These are phyloP conservation scores for Polyplosphaeria fusca DNA, from an alignment of 495 filamentous ascomycete genomes.

Conservation along the genomic window DNA sequence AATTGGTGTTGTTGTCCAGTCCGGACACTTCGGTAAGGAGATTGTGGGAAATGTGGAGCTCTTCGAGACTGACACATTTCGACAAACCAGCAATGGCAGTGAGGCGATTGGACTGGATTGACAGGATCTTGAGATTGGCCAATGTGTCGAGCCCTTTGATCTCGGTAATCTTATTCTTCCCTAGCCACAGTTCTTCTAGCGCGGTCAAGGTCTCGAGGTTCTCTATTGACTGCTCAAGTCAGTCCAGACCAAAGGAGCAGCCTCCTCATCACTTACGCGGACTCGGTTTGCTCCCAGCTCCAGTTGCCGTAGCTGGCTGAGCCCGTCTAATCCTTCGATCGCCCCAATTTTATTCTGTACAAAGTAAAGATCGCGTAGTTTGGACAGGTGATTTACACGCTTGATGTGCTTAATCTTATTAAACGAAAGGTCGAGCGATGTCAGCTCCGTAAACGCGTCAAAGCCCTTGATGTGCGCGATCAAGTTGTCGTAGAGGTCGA, in stretches of 20 bases:
- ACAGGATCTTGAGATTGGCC: conserved; percentile 79
- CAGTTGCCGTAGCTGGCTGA: conserved; percentile 71
- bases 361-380: conserved; percentile 84
- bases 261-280: conserved; percentile 49
- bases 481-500: conserved; percentile 98
- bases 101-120: conserved; percentile 96
- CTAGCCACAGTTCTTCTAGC: conserved; percentile 89
- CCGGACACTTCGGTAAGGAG: conserved; percentile 74
- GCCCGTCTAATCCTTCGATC: conserved; percentile 80
- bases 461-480: conserved; percentile 83
- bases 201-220: conserved; percentile 73
- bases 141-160: conserved; percentile 71
- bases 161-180: conserved; percentile 95
- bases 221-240: conserved; percentile 64
- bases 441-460: conserved; percentile 70
- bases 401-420: conserved; percentile 99
- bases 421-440: conserved; percentile 85
- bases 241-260: too few species aligned
- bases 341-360: conserved; percentile 88
- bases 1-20: conserved; percentile 61
- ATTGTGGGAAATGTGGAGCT: conserved; percentile 98
- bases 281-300: conserved; percentile 93
- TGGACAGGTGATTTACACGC: conserved; percentile 71
- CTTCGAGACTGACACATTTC: conserved; percentile 74
- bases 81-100: conserved; percentile 72